Base-by-base conservation (phyloP, 2,329 filamentous ascomycete genomes). In the Didymosphaeria variabile region DNA sequence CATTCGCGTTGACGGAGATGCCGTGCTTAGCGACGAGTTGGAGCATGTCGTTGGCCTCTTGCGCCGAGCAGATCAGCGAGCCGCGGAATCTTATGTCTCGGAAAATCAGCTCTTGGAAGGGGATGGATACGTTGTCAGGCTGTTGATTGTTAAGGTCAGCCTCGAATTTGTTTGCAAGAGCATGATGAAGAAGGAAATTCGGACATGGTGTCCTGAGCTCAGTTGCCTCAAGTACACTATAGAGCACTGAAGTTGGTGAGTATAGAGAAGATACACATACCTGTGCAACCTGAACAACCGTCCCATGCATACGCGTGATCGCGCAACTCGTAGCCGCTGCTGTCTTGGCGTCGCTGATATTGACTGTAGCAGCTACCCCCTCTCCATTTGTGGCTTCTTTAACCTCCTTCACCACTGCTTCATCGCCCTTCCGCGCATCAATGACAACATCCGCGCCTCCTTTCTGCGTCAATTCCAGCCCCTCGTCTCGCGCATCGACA, bases 401-500 rank as follows among this genome's bases (percentile, higher is more conserved):
- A 2, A 87, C 81, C 57, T 81, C 74, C 59, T 80, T 76, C 0
- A 86, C 83, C 0, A 84, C 80, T 7, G 74, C 77, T 1, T 83
- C 80, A 62, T 83, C 82, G 1, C 81, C 82, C 21, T 77, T 70
- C 32, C 85, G 67, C 29, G 82, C 85, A 71, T 89, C 86, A 1
- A 87, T 68, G 2, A 87, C 80, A 0, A 83, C 69, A 57, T 87
- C 81, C 0, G 84, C 85, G 5, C 86, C 85, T 23, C 75, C 75
- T 32, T 81, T 71, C 61, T 73, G 77, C 4, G 82, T 79, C 32
- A 88, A 61, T 57, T 78, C 79, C 10, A 88, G 71, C 0, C 82
- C 66, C 83, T 95, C 92, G 3, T 88, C 86, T 53, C 93, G 92
- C 55, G 86, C 87, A 73, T 97, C 93, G 69, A 97, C 92, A 67